Evolutionary conservation across 176 grass and related monocot species (phyloP), one percentile per base, ranked within the genome.

Genomic region (Aechmea fasciata): DNA sequence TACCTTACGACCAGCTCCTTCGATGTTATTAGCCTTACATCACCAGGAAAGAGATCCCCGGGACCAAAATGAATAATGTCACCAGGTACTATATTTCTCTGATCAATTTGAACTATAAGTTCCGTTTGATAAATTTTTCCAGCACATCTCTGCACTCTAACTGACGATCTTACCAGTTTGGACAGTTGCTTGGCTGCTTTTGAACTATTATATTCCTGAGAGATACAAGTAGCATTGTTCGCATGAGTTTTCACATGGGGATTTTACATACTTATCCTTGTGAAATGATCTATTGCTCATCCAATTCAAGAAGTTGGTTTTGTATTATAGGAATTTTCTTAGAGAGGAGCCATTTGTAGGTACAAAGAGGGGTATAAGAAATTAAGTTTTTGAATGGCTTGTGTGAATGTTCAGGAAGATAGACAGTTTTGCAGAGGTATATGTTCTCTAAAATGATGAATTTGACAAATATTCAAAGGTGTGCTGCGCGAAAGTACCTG

Each of bases 141-240:
- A 1, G 81, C 75, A 62, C 81, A 83, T 73, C 81, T 77, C 50
- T 83, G 81, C 13, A 83, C 81, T 78, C 75, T 71, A 11, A 78
- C 64, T 3, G 70, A 70, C 52, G 81, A 73, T 69, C 19, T 83
- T 51, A 83, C 41, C 23, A 73, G 69, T 64, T 78, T 64, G 48
- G 48, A 83, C 19, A 78, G 69, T n/a, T 83, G 68, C 75, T 62
- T 74, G 24, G 81, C 75, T 24, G 75, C 64, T 68, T 70, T 78
- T 13, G 69, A 83, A 53, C 81, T 78, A 49, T 69, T 78, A 53
- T 83, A 83, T 20, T 83, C 81, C 81, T 83, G 74, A 15, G 17
- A 26, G 13, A 26, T 41, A 52, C 22, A 8, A 71, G 13, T 65
- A 50, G 49, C 61, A 9, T 65, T 24, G 41, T 49, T 29, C 20